Percentiles rank a stretch among this genome's conserved stretches.
Conservation (phyloP, 345 rosid species). For the Salix caprea region DNA sequence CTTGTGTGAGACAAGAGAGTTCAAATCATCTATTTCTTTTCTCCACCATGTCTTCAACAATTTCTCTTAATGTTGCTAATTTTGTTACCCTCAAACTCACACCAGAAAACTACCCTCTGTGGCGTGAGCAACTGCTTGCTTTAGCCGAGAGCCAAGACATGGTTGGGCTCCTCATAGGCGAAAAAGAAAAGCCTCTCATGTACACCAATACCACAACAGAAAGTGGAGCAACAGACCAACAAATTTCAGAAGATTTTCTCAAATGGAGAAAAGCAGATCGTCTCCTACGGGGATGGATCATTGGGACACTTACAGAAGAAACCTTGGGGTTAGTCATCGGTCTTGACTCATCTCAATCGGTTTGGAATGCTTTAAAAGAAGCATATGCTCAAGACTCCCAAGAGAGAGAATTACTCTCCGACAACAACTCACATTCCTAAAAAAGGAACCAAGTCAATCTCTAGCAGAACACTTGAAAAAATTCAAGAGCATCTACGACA, state of each 20-base stretch:
- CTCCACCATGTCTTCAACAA: neutral
- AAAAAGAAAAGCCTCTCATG: neutral
- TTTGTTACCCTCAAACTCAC: slow-evolving; percentile 8
- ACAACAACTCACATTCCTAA: too few species aligned
- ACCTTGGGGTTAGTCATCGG: neutral
- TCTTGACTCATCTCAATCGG: neutral
- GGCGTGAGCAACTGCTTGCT: neutral
- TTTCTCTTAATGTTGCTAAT: neutral
- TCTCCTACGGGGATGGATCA: neutral
- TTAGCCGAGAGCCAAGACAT: neutral
- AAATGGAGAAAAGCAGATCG: neutral
- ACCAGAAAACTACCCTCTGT: neutral
- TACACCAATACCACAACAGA: too few species aligned
- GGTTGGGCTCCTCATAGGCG: neutral
- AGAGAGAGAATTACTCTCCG: neutral
- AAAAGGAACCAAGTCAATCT: too few species aligned
- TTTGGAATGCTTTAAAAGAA: neutral
- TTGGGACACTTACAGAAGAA: neutral
- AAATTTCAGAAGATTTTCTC: neutral
- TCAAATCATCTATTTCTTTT: neutral
- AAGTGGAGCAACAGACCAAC: too few species aligned
- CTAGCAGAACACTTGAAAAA: too few species aligned
- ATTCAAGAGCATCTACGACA: too few species aligned
- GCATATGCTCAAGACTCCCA: neutral
- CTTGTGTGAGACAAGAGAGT: neutral